A percentile compares a stretch with the other conserved stretches of the same genome.
Conservation (phyloP, 306 rosid genomes). For the Aeschynomene evenia region DNA sequence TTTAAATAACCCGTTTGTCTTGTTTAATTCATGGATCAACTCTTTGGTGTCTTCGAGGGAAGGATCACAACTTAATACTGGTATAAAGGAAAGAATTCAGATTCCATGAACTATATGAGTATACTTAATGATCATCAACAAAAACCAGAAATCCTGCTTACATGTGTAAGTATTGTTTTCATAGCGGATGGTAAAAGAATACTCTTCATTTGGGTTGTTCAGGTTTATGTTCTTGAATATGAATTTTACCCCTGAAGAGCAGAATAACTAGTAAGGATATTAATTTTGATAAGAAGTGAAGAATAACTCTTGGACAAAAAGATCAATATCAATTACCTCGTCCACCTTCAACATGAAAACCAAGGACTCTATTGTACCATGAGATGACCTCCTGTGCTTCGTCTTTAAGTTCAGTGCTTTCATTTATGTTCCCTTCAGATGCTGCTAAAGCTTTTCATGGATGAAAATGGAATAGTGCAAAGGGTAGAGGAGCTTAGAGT, state of each 20-base stretch:
- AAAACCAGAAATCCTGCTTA: constrained; percentile 45
- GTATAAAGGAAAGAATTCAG: neutral
- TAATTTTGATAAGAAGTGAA: constrained; percentile 21
- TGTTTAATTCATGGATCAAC: constrained; percentile 68
- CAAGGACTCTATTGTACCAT: constrained; percentile 86
- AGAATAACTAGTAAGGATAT: constrained; percentile 25
- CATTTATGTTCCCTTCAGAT: constrained; percentile 46
- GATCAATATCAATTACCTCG: constrained; percentile 56
- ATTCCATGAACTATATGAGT: constrained; percentile 13
- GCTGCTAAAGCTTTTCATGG: constrained; percentile 46
- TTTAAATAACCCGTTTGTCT: constrained; percentile 75
- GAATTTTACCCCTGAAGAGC: constrained; percentile 67
- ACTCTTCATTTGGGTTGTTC: constrained; percentile 61
- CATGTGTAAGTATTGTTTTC: constrained; percentile 62
- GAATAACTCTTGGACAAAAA: constrained; percentile 1
- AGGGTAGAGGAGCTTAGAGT: constrained; percentile 8
- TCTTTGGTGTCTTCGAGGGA: constrained; percentile 53
- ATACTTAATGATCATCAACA: constrained; percentile 17
- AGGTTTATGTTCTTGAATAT: constrained; percentile 62
- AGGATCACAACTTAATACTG: constrained; percentile 82
- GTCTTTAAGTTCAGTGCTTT: constrained; percentile 36
- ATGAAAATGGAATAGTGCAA: neutral
- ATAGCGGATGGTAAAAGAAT: constrained; percentile 61
- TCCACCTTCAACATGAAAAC: constrained; percentile 80
- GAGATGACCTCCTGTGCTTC: constrained; percentile 64